Base-by-base conservation (phyloP, 305 asterid species). In the Rubia occidens region DNA sequence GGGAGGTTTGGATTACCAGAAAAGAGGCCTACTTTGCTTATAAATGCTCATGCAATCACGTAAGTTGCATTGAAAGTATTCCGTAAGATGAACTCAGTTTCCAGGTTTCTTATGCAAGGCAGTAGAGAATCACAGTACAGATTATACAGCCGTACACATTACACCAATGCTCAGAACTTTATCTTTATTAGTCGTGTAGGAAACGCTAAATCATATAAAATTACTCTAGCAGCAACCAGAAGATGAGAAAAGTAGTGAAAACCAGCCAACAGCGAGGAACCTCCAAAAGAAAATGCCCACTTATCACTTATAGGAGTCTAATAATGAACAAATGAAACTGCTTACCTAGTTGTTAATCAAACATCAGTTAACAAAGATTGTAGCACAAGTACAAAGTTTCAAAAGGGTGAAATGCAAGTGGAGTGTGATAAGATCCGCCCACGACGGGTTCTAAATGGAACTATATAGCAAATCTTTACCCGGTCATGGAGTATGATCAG, bases 161-260 rank as follows among this genome's bases (percentile, higher is more conserved):
- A 37, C 6, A 37, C 40, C 40, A 37, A 37, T 2, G 40, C 39
- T n/a, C 56, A 11, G 11, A 43, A 43, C 13, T 8, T 53, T n/a
- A n/a, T 53, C 26, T 53, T 53, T 6, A 17, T 39, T 59, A 14
- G 40, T 70, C 29, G 2, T 9, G 49, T 17, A 66, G 40, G 69
- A 21, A 58, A 35, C 5, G 6, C 24, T 53, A 53, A 8, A 54
- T 11, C 70, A 4, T 40, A 3, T 21, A 55, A 18, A 63, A 2
- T 45, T 3, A 71, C 15, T 2, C 24, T 11, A 20, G 63, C 60
- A 5, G 24, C 39, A 40, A 29, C 24, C 37, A 18, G 44, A n/a
- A 70, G 45, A 53, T 62, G n/a, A 55, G 51, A 35, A 47, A 66
- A 71, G 60, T 26, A 63, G n/a, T 49, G 17, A 71, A 71, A 44